These are phyloP conservation scores for Schizophyllum amplum DNA, from an alignment of 1,284 basidiomycete genomes.

Conservation along the genomic window DNA sequence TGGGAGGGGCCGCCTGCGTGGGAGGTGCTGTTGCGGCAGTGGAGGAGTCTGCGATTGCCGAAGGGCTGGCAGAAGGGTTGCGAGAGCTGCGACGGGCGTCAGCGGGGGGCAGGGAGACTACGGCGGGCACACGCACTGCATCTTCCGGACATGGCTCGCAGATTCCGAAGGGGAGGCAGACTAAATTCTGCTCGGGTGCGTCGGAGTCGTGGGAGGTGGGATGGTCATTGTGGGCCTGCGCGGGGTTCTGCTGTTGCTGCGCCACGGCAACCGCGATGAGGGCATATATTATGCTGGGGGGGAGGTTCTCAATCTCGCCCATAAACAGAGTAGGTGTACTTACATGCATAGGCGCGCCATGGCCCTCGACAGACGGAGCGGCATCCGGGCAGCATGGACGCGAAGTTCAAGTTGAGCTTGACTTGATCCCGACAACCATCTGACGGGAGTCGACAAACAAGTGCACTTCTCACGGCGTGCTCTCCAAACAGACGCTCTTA, in stretches of 20 bases:
- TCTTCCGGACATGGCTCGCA: conserved; percentile 81
- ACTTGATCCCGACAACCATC: background rate
- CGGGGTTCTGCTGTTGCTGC: background rate
- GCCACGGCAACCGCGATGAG: background rate
- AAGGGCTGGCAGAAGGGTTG: conserved; percentile 89
- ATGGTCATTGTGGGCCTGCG: background rate
- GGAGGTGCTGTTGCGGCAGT: conserved; percentile 50
- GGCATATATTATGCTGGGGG: background rate
- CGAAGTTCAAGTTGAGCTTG: background rate
- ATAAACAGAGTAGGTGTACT: background rate
- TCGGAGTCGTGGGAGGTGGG: background rate
- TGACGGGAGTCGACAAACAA: background rate
- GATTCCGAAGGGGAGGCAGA: conserved; percentile 70
- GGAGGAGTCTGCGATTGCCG: conserved; percentile 80
- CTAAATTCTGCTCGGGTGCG: background rate
- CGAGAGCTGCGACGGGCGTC: conserved; percentile 46
- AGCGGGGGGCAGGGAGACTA: conserved; percentile 2
- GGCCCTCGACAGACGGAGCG: background rate
- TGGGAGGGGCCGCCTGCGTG: background rate
- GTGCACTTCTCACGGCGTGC: too few species aligned
- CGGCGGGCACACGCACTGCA: conserved; percentile 44
- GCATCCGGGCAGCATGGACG: background rate
- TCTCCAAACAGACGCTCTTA: too few species aligned
- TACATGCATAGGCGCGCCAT: background rate
- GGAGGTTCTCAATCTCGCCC: background rate